Conservation (phyloP, 768 basidiomycete genomes). For the Termitomyces sp. region DNA sequence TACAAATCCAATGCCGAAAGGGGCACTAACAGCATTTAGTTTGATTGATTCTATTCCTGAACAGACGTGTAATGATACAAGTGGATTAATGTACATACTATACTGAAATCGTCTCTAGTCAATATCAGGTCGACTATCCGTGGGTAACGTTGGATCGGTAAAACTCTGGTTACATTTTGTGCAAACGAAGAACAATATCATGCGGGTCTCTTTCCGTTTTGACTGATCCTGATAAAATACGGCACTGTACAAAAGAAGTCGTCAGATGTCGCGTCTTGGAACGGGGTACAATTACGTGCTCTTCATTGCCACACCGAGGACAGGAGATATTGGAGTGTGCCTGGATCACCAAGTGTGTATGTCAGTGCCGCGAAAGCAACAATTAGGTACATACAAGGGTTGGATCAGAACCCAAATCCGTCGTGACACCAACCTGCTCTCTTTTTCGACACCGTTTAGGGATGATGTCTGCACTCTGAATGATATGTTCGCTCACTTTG, state of each 20-base stretch:
- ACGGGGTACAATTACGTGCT: conserved; percentile 45
- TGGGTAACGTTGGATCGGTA: conserved; percentile 61
- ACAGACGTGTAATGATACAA: conserved; percentile 9
- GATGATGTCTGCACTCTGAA: conserved; percentile 18
- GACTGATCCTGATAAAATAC: conserved; percentile 98
- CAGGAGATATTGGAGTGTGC: conserved; percentile 84
- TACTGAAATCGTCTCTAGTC: conserved; percentile 16
- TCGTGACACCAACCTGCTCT: conserved; percentile 91
- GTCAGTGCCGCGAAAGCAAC: background rate
- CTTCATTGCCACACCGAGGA: conserved; percentile 77
- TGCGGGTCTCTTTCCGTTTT: conserved; percentile 91
- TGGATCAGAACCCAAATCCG: conserved; percentile 83
- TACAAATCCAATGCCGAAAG: background rate
- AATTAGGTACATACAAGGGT: conserved; percentile 59
- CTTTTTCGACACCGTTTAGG: conserved; percentile 36
- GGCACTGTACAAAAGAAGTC: conserved; percentile 48
- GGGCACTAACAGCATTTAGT: background rate
- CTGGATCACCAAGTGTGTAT: conserved; percentile 31
- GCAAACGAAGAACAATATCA: conserved; percentile 92
- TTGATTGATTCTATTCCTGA: background rate
- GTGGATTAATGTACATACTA: conserved; percentile 13
- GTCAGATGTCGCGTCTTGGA: background rate
- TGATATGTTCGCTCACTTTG: conserved; percentile 58
- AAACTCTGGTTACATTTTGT: conserved; percentile 77
- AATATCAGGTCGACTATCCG: conserved; percentile 37